Conservation (phyloP, 179 eudicot genomes). For the Silene vulgaris region DNA sequence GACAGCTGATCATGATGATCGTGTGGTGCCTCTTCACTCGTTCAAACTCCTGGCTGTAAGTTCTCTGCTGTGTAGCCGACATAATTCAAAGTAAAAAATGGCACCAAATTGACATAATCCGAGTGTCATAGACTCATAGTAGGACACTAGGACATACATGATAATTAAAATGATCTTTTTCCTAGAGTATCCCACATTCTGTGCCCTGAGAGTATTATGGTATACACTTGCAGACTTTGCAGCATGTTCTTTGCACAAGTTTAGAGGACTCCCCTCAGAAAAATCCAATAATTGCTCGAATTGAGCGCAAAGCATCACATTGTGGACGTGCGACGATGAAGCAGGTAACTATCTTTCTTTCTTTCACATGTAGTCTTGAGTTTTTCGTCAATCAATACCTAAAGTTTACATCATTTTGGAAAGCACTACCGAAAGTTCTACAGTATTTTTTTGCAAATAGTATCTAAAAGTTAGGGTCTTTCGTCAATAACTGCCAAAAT, state of each 20-base stretch:
- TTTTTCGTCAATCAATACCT: neutral
- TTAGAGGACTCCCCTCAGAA: conserved; percentile 69
- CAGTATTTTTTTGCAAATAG: no score
- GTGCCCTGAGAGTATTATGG: neutral
- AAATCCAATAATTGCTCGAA: conserved; percentile 72
- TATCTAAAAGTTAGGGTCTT: no score
- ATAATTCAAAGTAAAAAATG: neutral
- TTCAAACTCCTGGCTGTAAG: conserved; percentile 78
- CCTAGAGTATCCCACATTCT: neutral
- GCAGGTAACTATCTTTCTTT: conserved; percentile 1
- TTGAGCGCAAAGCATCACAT: conserved; percentile 83
- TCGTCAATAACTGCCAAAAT: no score
- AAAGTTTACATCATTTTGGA: neutral
- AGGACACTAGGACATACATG: neutral
- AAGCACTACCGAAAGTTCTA: neutral
- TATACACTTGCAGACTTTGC: conserved; percentile 54
- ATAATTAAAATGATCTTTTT: neutral
- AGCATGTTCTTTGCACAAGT: conserved; percentile 69
- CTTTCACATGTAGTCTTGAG: neutral
- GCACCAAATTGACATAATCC: neutral
- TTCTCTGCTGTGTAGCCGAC: neutral
- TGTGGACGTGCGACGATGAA: conserved; percentile 64
- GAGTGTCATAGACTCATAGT: no score
- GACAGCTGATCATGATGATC: conserved; percentile 95
- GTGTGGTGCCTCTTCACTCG: conserved; percentile 89